These are phyloP conservation scores for Podila clonocystis DNA, from an alignment of 192 early-diverging fungal genomes.

Conservation along the genomic window DNA sequence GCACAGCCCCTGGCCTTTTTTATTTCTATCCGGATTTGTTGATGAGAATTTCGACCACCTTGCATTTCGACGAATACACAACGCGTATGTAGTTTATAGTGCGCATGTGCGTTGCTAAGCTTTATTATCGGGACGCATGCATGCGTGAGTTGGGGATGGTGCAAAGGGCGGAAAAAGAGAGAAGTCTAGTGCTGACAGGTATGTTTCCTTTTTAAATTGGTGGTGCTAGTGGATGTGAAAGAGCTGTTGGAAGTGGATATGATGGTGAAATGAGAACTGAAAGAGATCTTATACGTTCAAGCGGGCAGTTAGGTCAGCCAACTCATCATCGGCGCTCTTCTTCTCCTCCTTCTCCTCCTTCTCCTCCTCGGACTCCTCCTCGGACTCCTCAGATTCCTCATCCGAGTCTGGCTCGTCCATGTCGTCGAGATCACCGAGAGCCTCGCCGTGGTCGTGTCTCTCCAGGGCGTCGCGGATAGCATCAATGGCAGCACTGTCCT, in stretches of 20 bases:
- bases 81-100: no score
- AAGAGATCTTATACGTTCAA: constrained; percentile 27
- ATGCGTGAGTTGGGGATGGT: neutral
- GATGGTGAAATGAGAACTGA: neutral
- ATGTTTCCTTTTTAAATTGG: neutral
- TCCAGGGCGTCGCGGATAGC: constrained; percentile 75
- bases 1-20: no score
- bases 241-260: neutral
- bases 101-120: no score
- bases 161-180: constrained; percentile 8
- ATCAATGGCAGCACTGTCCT: constrained; percentile 82
- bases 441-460: constrained; percentile 77
- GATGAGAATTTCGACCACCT: no score
- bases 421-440: constrained; percentile 93
- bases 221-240: neutral
- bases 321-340: constrained; percentile 46
- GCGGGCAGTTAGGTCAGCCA: constrained; percentile 31
- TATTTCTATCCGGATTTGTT: no score
- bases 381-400: constrained; percentile 71
- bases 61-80: no score
- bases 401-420: constrained; percentile 88
- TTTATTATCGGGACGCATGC: no score
- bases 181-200: neutral
- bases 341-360: constrained; percentile 59
- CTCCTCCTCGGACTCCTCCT: constrained; percentile 60